Percentiles rank a stretch among this genome's conserved stretches.
Evolutionary conservation across 2,329 filamentous ascomycete genomes (phyloP).

Genomic region (Colletotrichum sp.): DNA sequence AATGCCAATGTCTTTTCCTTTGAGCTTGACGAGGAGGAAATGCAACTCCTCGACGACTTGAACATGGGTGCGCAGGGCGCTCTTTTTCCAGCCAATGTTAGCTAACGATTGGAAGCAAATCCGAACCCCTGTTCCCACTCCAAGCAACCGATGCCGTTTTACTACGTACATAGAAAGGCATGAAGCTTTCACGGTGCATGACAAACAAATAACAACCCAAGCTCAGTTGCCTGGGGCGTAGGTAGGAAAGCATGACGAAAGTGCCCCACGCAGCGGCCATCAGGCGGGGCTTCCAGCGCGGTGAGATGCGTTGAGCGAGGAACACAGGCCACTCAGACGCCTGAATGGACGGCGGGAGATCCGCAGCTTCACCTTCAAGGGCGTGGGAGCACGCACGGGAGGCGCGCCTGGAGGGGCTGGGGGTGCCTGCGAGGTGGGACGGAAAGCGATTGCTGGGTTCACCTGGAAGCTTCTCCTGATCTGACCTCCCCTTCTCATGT

Average conservation of each 20-base stretch:
- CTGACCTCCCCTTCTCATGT: not conserved
- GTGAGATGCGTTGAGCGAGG: not conserved
- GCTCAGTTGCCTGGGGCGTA: not conserved
- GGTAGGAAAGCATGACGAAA: not conserved
- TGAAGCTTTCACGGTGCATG: conserved; percentile 8
- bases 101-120: not conserved
- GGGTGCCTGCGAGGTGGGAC: not conserved
- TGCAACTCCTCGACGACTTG: conserved; percentile 42
- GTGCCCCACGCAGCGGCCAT: not conserved
- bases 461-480: conserved; percentile 19
- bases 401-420: not conserved
- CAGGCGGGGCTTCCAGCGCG: not conserved
- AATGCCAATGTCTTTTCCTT: conserved; percentile 69
- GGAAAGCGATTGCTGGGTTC: conserved; percentile 4
- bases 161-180: not conserved
- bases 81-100: conserved; percentile 34
- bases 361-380: not conserved
- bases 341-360: conserved; percentile 7
- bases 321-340: not conserved
- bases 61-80: conserved; percentile 32
- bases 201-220: not conserved
- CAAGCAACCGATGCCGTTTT: not conserved
- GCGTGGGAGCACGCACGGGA: not conserved
- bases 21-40: conserved; percentile 59
- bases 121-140: not conserved